These are phyloP conservation scores for Erysiphe neolycopersici DNA, from an alignment of 2,329 filamentous ascomycete genomes.

Conservation along the genomic window DNA sequence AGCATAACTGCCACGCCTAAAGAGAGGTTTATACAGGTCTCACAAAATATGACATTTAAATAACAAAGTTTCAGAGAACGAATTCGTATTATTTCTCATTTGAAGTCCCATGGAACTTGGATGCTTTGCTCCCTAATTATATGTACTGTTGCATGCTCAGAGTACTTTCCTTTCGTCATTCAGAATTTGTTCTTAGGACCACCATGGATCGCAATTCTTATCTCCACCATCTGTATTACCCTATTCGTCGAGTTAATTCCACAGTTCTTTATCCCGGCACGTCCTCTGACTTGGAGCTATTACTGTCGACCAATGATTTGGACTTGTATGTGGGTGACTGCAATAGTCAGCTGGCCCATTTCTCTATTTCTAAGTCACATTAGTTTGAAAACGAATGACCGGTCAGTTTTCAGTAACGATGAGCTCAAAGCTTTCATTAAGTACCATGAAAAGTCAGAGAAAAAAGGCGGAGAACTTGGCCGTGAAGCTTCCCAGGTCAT, in stretches of 20 bases:
- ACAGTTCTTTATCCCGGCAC: slow-evolving; percentile 8
- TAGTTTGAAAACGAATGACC: slow-evolving; percentile 1
- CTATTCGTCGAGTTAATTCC: slow-evolving; percentile 10
- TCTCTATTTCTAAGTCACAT: slow-evolving; percentile 6
- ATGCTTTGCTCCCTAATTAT: slow-evolving; percentile 11
- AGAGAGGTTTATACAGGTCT: slow-evolving; percentile 4
- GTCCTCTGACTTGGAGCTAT: slow-evolving; percentile 8
- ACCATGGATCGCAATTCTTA: slow-evolving; percentile 6
- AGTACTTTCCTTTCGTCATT: slow-evolving; percentile 9
- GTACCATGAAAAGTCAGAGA: slow-evolving; percentile 6
- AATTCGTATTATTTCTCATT: slow-evolving; percentile 3
- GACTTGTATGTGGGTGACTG: slow-evolving; percentile 9
- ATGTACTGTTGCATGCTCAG: slow-evolving; percentile 6
- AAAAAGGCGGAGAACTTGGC: slow-evolving; percentile 6
- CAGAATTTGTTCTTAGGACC: slow-evolving; percentile 4
- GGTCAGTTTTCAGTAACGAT: slow-evolving; percentile 6
- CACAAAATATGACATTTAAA: background rate
- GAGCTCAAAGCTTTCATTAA: slow-evolving; percentile 7
- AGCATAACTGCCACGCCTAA: slow-evolving; percentile 5
- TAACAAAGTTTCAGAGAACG: slow-evolving; percentile 5
- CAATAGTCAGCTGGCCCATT: slow-evolving; percentile 7
- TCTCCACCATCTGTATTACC: slow-evolving; percentile 8
- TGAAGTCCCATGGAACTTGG: slow-evolving; percentile 9
- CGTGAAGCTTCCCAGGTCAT: slow-evolving; percentile 7
- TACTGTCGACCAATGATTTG: slow-evolving; percentile 9